phyloP scores from a whole-genome alignment of 1,139 yeast species.

The Zygoascus meyerae region DNA sequence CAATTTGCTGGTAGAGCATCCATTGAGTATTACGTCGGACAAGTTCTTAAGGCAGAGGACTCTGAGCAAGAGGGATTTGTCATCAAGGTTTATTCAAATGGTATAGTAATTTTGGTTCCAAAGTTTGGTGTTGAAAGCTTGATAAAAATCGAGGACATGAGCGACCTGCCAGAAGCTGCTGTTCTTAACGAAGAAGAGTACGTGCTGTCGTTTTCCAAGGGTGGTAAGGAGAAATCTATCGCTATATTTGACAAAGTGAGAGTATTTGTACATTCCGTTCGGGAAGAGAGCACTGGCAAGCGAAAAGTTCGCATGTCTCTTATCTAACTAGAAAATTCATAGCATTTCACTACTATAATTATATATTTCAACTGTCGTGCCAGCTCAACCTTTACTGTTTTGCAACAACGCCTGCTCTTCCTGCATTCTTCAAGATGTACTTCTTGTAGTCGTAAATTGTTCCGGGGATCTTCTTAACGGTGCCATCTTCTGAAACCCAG shows the following conservation, averaged over 20 bases:
- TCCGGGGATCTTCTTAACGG: constrained; percentile 77
- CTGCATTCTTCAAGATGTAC: constrained; percentile 73
- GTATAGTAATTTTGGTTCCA: constrained; percentile 94
- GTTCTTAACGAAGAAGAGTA: constrained; percentile 73
- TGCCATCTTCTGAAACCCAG: constrained; percentile 88
- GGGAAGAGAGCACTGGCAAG: constrained; percentile 87
- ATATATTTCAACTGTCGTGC: neutral
- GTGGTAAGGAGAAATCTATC: constrained; percentile 42
- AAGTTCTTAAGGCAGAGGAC: constrained; percentile 77
- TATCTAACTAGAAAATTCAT: constrained; percentile 9
- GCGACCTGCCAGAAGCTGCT: constrained; percentile 58
- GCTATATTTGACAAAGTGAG: constrained; percentile 80
- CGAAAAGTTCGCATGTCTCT: constrained; percentile 73
- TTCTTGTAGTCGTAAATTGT: constrained; percentile 82
- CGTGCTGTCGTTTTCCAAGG: constrained; percentile 52
- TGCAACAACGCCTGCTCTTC: constrained; percentile 81
- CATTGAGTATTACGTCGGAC: constrained; percentile 96
- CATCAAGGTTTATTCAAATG: constrained; percentile 88
- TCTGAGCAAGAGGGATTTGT: constrained; percentile 81
- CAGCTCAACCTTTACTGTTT: constrained; percentile 50
- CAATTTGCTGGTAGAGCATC: constrained; percentile 99
- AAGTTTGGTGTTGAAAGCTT: constrained; percentile 94
- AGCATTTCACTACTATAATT: neutral
- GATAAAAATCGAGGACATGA: constrained; percentile 68
- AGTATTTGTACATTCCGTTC: constrained; percentile 73